phyloP scores from a whole-genome alignment of 331 rosid genomes.

The Quercus phellos region DNA sequence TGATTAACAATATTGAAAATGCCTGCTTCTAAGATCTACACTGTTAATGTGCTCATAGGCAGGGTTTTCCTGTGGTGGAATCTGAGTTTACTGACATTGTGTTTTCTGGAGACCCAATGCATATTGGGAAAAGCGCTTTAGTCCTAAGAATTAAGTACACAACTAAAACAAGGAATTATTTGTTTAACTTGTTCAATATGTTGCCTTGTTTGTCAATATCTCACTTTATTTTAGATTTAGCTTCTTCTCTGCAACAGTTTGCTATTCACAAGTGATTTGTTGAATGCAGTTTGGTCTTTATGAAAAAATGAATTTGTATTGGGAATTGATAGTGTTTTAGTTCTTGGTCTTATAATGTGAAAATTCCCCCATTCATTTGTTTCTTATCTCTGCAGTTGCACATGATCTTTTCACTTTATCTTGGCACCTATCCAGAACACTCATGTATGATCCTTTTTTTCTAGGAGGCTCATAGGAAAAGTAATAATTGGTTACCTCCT shows the following conservation, averaged over 20 bases:
- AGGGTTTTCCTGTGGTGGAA: too few species aligned
- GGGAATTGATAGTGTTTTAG: not conserved
- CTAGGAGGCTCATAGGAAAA: conserved; percentile 78
- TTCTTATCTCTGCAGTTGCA: not conserved
- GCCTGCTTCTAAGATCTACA: too few species aligned
- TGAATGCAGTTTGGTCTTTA: not conserved
- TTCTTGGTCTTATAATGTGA: not conserved
- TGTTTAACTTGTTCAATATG: not conserved
- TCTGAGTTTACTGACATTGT: not conserved
- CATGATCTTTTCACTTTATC: too few species aligned
- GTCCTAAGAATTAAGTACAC: not conserved
- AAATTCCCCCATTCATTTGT: not conserved
- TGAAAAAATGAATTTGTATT: not conserved
- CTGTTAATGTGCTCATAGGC: too few species aligned
- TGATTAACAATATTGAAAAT: too few species aligned
- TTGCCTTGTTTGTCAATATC: not conserved
- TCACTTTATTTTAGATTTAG: not conserved
- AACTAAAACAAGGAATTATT: not conserved
- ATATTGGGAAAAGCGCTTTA: not conserved
- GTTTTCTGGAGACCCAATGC: not conserved
- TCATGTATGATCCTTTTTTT: not conserved
- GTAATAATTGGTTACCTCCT: conserved; percentile 89
- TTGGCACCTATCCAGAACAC: not conserved
- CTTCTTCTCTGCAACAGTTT: not conserved
- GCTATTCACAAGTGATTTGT: not conserved